phyloP scores from a whole-genome alignment of 257 asterid species.

The Nicotiana paniculata region DNA sequence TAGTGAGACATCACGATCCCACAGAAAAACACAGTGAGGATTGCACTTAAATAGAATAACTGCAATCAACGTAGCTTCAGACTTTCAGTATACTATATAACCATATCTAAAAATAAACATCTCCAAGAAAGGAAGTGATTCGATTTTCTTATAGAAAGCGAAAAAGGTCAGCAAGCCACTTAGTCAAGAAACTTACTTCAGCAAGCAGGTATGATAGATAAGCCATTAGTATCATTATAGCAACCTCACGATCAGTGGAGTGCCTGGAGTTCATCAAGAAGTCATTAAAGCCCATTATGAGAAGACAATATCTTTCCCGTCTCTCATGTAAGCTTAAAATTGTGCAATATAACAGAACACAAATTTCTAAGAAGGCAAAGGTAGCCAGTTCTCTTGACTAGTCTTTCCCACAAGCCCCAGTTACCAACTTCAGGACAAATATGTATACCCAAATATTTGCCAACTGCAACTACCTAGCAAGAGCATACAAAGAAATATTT shows the following conservation, averaged over 20 bases:
- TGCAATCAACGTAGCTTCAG: slow-evolving; percentile 27
- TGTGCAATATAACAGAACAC: neutral
- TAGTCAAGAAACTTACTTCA: slow-evolving; percentile 56
- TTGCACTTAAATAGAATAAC: slow-evolving; percentile 80
- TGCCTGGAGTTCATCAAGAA: slow-evolving; percentile 52
- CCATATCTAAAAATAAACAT: neutral
- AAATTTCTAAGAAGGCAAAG: neutral
- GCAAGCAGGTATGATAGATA: slow-evolving; percentile 94
- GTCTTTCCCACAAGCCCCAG: neutral
- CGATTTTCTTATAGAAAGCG: neutral
- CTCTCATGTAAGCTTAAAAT: neutral
- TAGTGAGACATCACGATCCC: slow-evolving; percentile 99
- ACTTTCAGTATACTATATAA: neutral
- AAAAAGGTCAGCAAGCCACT: neutral
- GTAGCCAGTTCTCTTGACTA: neutral
- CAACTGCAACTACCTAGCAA: neutral
- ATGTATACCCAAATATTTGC: neutral
- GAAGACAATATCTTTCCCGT: neutral
- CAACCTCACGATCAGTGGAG: slow-evolving; percentile 98
- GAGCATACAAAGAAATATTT: neutral
- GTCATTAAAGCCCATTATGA: neutral
- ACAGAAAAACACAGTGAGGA: slow-evolving; percentile 97
- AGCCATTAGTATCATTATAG: slow-evolving; percentile 97
- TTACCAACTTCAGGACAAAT: neutral
- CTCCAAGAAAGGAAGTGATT: neutral